Evolutionary conservation across 306 rosid genomes (phyloP).

Genomic region (Vigna unguiculata): DNA sequence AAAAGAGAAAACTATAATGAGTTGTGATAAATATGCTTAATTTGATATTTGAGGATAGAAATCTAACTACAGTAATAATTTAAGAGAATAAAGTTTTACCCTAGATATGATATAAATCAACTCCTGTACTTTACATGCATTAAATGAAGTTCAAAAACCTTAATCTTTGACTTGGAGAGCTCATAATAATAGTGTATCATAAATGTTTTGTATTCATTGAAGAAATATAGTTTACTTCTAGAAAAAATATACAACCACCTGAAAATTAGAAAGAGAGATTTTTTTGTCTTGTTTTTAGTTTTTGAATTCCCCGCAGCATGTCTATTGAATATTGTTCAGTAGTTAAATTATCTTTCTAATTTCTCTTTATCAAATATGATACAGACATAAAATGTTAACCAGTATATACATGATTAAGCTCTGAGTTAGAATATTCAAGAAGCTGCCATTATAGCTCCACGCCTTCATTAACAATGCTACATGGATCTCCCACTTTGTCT

Average conservation of each 20-base stretch:
- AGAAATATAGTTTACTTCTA: conserved; percentile 4
- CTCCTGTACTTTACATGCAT: background rate
- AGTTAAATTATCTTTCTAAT: background rate
- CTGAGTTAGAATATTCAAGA: background rate
- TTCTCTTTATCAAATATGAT: background rate
- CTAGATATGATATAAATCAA: background rate
- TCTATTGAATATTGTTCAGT: background rate
- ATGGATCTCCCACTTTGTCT: background rate
- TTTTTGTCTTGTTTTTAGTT: background rate
- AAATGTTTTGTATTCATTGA: conserved; percentile 11
- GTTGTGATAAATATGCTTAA: background rate
- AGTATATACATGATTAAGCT: background rate
- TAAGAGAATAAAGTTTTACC: background rate
- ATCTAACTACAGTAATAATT: background rate
- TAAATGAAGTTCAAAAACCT: background rate
- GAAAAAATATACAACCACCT: background rate
- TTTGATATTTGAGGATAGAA: background rate
- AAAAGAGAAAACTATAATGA: background rate
- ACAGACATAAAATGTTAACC: background rate
- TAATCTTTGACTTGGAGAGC: conserved; percentile 5
- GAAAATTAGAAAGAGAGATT: background rate
- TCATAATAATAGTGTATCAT: background rate
- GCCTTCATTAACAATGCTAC: background rate
- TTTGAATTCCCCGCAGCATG: background rate
- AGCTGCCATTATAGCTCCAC: background rate